phyloP scores from a whole-genome alignment of 345 rosid species.

The Brassica nigra region DNA sequence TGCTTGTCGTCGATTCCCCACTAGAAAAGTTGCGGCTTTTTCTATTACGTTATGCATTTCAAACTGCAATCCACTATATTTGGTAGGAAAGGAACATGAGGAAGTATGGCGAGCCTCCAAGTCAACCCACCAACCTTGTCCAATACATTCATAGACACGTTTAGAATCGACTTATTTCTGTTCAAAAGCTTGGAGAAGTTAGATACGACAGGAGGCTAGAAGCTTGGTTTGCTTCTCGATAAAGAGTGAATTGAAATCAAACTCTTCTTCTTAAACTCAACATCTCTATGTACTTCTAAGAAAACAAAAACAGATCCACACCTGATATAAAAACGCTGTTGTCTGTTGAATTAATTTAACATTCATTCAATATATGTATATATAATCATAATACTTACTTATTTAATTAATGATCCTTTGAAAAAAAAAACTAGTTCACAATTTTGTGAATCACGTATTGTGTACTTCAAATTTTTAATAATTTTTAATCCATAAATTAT shows the following conservation, averaged over 20 bases:
- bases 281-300: neutral
- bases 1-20: neutral
- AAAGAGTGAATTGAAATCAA: neutral
- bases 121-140: neutral
- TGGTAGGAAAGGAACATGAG: neutral
- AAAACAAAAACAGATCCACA: neutral
- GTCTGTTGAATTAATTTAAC: neutral
- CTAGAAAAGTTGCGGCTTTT: neutral
- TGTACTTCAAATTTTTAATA: neutral
- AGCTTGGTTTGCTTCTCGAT: neutral
- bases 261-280: neutral
- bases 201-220: neutral
- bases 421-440: neutral
- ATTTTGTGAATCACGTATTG: neutral
- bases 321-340: neutral
- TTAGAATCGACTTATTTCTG: neutral
- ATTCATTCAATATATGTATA: no score
- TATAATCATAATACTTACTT: neutral
- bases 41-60: no score
- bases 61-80: neutral
- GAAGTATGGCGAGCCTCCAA: neutral
- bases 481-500: neutral
- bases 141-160: neutral
- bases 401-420: neutral
- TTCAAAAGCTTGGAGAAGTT: neutral